Conservation (phyloP, 1,284 basidiomycete species). For the Ustilago trichophora region DNA sequence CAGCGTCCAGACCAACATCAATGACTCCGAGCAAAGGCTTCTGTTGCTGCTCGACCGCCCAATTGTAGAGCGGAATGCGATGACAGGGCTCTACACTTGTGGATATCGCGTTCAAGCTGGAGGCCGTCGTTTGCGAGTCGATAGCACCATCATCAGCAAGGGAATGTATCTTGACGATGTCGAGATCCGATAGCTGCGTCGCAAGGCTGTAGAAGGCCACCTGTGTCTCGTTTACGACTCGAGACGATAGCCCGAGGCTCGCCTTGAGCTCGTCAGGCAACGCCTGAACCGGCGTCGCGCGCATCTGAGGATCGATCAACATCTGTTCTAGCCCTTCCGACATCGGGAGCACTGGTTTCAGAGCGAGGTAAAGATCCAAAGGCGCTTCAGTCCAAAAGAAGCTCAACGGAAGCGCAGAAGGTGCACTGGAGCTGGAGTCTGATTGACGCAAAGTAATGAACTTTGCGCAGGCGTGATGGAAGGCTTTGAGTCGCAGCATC, state of each 20-base stretch:
- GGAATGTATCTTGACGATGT: constrained; percentile 8
- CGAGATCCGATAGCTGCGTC: constrained; percentile 23
- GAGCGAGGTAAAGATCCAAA: constrained; percentile 39
- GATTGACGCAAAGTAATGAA: constrained; percentile 3
- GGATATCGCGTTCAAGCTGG: neutral
- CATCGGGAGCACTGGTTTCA: constrained; percentile 11
- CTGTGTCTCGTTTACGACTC: constrained; percentile 6
- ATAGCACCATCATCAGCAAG: neutral
- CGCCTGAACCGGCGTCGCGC: constrained; percentile 12
- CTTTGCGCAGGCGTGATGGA: constrained; percentile 36
- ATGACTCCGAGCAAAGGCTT: constrained; percentile 22
- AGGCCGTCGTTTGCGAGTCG: neutral
- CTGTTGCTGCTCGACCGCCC: constrained; percentile 3
- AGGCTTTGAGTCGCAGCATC: constrained; percentile 45
- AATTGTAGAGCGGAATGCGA: constrained; percentile 31
- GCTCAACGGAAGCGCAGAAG: constrained; percentile 19
- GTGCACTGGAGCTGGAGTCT: neutral
- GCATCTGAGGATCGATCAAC: constrained; percentile 13
- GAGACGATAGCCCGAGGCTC: constrained; percentile 16
- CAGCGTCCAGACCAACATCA: constrained; percentile 15
- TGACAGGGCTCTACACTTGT: constrained; percentile 11
- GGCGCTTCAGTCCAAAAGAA: constrained; percentile 54
- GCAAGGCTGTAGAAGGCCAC: constrained; percentile 39
- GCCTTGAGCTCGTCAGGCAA: constrained; percentile 22
- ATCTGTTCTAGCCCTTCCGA: constrained; percentile 14